phyloP scores from a whole-genome alignment of 2,329 filamentous ascomycete species.

The Diaporthe longicolla region DNA sequence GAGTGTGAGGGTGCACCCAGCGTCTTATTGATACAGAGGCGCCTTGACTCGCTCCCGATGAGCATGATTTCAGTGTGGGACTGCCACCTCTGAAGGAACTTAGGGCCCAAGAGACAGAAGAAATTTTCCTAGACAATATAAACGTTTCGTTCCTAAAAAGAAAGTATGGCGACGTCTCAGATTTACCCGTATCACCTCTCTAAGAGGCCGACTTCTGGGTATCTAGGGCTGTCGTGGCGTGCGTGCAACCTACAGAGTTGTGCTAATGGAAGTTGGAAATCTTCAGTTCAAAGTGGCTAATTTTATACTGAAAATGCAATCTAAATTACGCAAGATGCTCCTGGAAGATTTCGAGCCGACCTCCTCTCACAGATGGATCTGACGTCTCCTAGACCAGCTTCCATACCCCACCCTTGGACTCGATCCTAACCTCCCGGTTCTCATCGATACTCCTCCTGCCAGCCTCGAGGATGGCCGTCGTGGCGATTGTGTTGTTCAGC shows the following conservation, averaged over 20 bases:
- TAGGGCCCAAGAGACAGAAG: neutral
- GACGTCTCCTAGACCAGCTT: conserved; percentile 64
- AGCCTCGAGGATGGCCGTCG: conserved; percentile 91
- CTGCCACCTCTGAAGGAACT: neutral
- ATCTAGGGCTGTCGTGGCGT: neutral
- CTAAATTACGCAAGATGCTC: neutral
- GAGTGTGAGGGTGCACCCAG: neutral
- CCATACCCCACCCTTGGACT: conserved; percentile 76
- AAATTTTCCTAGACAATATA: neutral
- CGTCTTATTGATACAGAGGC: neutral
- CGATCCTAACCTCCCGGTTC: conserved; percentile 81
- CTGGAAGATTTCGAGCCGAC: neutral
- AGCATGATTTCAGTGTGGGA: neutral
- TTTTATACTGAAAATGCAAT: conserved; percentile 1
- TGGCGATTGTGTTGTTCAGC: conserved; percentile 89
- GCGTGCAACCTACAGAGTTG: neutral
- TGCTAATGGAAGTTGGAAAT: neutral
- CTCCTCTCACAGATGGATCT: neutral
- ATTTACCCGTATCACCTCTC: neutral
- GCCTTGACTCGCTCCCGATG: neutral
- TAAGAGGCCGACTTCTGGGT: neutral
- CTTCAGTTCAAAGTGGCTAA: neutral
- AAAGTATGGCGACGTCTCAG: neutral
- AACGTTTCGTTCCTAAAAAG: neutral
- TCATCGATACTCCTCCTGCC: conserved; percentile 89